These are phyloP conservation scores for Plasmodium relictum DNA, from an alignment of 169 alveolate genomes.

Conservation along the genomic window DNA sequence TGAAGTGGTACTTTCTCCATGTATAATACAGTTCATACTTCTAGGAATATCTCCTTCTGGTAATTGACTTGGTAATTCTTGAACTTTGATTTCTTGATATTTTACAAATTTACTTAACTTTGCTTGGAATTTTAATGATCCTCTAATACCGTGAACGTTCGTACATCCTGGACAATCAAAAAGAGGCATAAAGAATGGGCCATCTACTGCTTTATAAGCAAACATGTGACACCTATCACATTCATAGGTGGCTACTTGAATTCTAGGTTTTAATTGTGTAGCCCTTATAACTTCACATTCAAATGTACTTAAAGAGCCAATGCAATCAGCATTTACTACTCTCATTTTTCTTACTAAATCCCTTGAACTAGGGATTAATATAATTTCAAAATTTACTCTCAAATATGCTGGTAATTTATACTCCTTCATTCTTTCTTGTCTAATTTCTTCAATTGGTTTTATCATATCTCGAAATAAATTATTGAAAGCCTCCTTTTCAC, in stretches of 20 bases:
- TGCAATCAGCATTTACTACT: conserved; percentile 91
- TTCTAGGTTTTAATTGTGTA: conserved; percentile 94
- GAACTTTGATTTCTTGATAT: conserved; percentile 94
- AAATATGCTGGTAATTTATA: conserved; percentile 87
- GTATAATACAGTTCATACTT: conserved; percentile 90
- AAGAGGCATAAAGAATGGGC: conserved; percentile 92
- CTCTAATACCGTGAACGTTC: conserved; percentile 90
- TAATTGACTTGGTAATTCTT: conserved; percentile 95
- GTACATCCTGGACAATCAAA: conserved; percentile 93
- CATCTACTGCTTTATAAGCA: conserved; percentile 88
- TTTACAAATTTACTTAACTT: conserved; percentile 92
- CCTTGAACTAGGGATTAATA: conserved; percentile 82
- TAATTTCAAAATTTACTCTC: conserved; percentile 82
- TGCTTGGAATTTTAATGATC: conserved; percentile 88
- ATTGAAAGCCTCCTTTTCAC: conserved; percentile 74
- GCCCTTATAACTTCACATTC: conserved; percentile 95
- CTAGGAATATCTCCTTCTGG: conserved; percentile 97
- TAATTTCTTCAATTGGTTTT: conserved; percentile 42
- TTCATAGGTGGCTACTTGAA: conserved; percentile 94
- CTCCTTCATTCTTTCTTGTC: conserved; percentile 86
- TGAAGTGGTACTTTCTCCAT: conserved; percentile 87
- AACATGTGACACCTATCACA: conserved; percentile 96
- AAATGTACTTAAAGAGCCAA: conserved; percentile 90
- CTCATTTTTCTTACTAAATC: conserved; percentile 90
- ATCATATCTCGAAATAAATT: conserved; percentile 73